These are phyloP conservation scores for Ustilago sp. DNA, from an alignment of 1,284 basidiomycete species.

Conservation along the genomic window DNA sequence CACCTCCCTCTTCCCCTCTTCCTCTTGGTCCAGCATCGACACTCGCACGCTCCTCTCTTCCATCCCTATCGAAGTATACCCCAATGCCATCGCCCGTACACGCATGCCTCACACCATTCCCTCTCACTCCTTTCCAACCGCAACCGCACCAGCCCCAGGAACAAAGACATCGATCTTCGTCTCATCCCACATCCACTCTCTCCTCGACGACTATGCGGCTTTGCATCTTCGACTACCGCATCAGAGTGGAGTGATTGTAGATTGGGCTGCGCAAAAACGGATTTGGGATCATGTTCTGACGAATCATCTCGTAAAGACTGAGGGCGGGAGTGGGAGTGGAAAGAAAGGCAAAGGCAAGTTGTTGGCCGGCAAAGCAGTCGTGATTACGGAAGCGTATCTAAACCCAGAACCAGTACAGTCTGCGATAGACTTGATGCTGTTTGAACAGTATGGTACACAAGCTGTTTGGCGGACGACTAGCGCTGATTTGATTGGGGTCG, in stretches of 20 bases:
- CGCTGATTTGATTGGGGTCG: conserved; percentile 23
- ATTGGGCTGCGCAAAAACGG: conserved; percentile 65
- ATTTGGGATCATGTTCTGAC: conserved; percentile 62
- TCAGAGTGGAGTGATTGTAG: conserved; percentile 62
- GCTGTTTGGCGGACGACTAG: conserved; percentile 76
- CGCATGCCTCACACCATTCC: conserved; percentile 31
- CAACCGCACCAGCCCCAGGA: neutral
- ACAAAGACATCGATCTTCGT: conserved; percentile 32
- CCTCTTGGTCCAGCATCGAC: conserved; percentile 1
- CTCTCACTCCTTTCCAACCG: neutral
- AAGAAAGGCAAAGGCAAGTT: conserved; percentile 13
- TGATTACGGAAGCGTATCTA: conserved; percentile 93
- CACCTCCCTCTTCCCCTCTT: neutral
- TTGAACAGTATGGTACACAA: conserved; percentile 93
- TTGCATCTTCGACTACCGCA: conserved; percentile 60
- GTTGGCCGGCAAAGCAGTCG: conserved; percentile 42
- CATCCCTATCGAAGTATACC: conserved; percentile 13
- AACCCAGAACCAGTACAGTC: conserved; percentile 90
- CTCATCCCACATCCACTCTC: conserved; percentile 52
- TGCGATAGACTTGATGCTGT: conserved; percentile 90
- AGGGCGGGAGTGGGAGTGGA: neutral
- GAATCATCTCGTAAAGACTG: conserved; percentile 12
- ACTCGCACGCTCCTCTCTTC: neutral
- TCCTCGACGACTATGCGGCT: conserved; percentile 57
- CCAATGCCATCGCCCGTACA: conserved; percentile 58